Evolutionary conservation across 768 basidiomycete species (phyloP), one percentile per base, ranked within the genome.

Genomic region (Tricholoma sp.): DNA sequence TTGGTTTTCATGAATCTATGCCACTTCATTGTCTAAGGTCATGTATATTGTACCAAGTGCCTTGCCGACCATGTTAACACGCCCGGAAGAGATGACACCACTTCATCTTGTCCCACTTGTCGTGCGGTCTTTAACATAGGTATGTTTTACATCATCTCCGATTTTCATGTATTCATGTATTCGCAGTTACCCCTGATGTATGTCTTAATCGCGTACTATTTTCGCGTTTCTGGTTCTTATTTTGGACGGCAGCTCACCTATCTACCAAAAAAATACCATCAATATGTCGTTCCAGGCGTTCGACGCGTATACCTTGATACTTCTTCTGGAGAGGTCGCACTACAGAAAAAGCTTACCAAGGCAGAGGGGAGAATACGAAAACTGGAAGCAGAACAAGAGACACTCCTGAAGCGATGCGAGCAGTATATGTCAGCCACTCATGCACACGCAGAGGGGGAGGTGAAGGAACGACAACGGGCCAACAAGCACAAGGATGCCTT

Each of bases 11-110:
- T 37, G 24, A 28, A 31, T 49, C 12, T 4, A 31, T 36, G 50
- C 47, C 17, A 45, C 57, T n/a, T 24, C 41, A 18, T 50, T 41
- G 28, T 17, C 33, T 37, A 88, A n/a, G 86, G 86, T 17, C 86
- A 88, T 59, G 70, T 88, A 12, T 83, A 83, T 64, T 88, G 86
- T 67, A 76, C 76, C 56, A 69, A 71, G 13, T 88, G 86, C 59
- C 72, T 88, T n/a, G 68, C 71, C 3, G 69, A 67, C 47, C 66
- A 76, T 50, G 73, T 76, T n/a, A 74, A 74, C 50, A 60, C 65
- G 0, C 69, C 72, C 9, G 60, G 63, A 10, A 68, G 70, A 50
- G 67, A 70, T 39, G 66, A 64, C 1, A 64, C 72, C 54, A 72
- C 70, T 52, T 71, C 80, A n/a, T 59, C 75, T 54, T 88, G 86